Evolutionary conservation across 441 rosid genomes (phyloP).

Genomic region (Iberis amara): DNA sequence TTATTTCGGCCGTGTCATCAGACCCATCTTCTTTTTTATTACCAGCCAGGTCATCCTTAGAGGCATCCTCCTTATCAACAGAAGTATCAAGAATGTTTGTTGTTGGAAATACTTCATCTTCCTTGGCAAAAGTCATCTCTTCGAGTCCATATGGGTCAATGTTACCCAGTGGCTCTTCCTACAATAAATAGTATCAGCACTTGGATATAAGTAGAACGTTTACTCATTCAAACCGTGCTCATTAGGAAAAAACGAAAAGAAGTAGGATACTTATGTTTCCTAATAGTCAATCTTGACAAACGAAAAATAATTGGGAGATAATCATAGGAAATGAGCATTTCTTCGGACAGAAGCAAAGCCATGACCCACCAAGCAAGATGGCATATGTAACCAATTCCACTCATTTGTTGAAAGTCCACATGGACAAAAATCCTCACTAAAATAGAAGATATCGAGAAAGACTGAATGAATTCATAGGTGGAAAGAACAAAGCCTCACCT

Average conservation of each 20-base stretch:
- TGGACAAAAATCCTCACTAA: background rate
- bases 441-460: no score
- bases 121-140: conserved; percentile 77
- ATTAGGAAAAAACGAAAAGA: background rate
- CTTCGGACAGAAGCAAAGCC: background rate
- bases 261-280: background rate
- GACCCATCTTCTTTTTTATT: conserved; percentile 40
- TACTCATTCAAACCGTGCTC: conserved; percentile 5
- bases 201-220: background rate
- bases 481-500: conserved; percentile 34
- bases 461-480: background rate
- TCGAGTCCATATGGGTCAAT: conserved; percentile 50
- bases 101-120: conserved; percentile 67
- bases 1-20: conserved; percentile 38
- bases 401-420: background rate
- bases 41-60: conserved; percentile 33
- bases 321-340: conserved; percentile 8
- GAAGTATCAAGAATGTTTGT: conserved; percentile 34
- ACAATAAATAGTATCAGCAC: conserved; percentile 22
- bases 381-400: background rate
- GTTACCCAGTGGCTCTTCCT: conserved; percentile 44
- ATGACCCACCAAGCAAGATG: conserved; percentile 24
- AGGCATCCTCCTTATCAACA: conserved; percentile 35
- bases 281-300: conserved; percentile 12
- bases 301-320: conserved; percentile 8